A percentile compares a stretch with the other conserved stretches of the same genome.
These are phyloP conservation scores for Cryptococcus sp. DNA, from an alignment of 1,284 basidiomycete species.

Conservation along the genomic window DNA sequence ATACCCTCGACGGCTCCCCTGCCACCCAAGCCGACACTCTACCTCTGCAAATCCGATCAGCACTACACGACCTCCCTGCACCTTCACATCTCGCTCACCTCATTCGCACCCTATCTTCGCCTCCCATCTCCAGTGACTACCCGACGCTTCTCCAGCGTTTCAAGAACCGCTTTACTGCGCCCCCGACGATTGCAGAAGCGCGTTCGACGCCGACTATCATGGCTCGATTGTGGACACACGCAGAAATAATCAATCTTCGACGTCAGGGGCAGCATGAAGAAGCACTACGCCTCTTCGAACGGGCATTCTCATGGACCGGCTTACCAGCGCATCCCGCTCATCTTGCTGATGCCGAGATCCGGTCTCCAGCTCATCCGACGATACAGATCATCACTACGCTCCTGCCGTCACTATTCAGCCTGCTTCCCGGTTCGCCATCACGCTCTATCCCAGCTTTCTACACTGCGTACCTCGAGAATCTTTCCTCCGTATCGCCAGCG, in stretches of 20 bases:
- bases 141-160: slow-evolving; percentile 17
- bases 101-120: slow-evolving; percentile 17
- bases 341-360: background rate
- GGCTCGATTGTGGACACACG: slow-evolving; percentile 32
- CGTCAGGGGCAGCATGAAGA: slow-evolving; percentile 19
- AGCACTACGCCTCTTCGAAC: slow-evolving; percentile 28
- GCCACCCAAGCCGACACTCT: background rate
- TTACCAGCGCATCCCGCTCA: slow-evolving; percentile 24
- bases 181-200: background rate
- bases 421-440: slow-evolving; percentile 12
- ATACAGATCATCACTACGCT: slow-evolving; percentile 30
- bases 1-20: background rate
- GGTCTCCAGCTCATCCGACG: slow-evolving; percentile 16
- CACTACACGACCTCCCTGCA: slow-evolving; percentile 6
- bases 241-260: slow-evolving; percentile 30
- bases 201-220: slow-evolving; percentile 13
- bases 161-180: slow-evolving; percentile 16
- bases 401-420: slow-evolving; percentile 31
- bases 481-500: slow-evolving; percentile 18
- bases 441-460: slow-evolving; percentile 14
- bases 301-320: slow-evolving; percentile 38
- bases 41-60: background rate
- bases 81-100: slow-evolving; percentile 18
- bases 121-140: slow-evolving; percentile 2
- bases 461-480: slow-evolving; percentile 20